These are phyloP conservation scores for Gremmenia infestans DNA, from an alignment of 2,329 filamentous ascomycete genomes.

Conservation along the genomic window DNA sequence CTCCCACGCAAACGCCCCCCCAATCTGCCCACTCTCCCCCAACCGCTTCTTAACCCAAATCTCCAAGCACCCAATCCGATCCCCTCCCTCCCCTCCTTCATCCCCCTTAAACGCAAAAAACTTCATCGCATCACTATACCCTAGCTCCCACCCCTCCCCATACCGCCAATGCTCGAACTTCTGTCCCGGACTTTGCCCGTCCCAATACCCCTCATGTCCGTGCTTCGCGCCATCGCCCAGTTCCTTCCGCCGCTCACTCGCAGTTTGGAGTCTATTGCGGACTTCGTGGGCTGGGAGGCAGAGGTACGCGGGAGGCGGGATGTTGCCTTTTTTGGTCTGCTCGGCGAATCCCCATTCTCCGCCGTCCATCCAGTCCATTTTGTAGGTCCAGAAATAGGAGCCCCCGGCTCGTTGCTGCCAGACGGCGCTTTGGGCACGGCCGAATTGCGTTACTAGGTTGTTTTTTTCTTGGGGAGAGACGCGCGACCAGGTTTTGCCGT, in stretches of 20 bases:
- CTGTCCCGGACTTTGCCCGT: slow-evolving; percentile 37
- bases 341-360: slow-evolving; percentile 56
- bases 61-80: slow-evolving; percentile 52
- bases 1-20: slow-evolving; percentile 37
- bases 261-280: slow-evolving; percentile 33
- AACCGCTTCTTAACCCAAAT: slow-evolving; percentile 54
- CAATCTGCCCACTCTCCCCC: slow-evolving; percentile 41
- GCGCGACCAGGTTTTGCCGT: slow-evolving; percentile 45
- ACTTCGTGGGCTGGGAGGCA: slow-evolving; percentile 35
- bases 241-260: slow-evolving; percentile 35
- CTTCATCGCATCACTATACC: slow-evolving; percentile 47
- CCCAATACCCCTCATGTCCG: slow-evolving; percentile 48
- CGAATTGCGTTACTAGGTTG: slow-evolving; percentile 41
- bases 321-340: slow-evolving; percentile 42
- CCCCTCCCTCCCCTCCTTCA: slow-evolving; percentile 33
- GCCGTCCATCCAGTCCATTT: slow-evolving; percentile 56
- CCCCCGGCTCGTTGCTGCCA: slow-evolving; percentile 48
- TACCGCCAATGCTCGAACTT: slow-evolving; percentile 50
- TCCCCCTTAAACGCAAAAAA: slow-evolving; percentile 44
- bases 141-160: slow-evolving; percentile 49
- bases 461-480: slow-evolving; percentile 40
- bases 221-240: slow-evolving; percentile 35
- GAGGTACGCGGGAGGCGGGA: slow-evolving; percentile 37
- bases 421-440: slow-evolving; percentile 41
- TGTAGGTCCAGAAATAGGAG: slow-evolving; percentile 55